Conservation (phyloP, 331 rosid species). For the Dryas integrifolia region DNA sequence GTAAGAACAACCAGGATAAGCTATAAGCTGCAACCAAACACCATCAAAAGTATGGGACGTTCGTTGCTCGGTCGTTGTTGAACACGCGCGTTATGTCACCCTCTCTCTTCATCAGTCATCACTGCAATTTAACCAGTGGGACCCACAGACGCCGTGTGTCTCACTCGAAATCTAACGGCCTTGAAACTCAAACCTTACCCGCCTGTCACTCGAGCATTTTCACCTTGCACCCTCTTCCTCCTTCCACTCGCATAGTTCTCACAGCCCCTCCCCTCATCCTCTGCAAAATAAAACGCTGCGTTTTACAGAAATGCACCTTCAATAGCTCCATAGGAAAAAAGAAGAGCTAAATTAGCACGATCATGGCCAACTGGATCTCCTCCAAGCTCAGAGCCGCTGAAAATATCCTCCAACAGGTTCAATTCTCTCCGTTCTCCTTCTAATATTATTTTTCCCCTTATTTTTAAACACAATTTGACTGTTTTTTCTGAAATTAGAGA, state of each 20-base stretch:
- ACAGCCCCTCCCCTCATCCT: background rate
- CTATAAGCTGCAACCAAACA: background rate
- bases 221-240: background rate
- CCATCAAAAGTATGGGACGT: background rate
- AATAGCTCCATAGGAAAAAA: background rate
- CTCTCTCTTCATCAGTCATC: background rate
- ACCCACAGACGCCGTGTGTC: background rate
- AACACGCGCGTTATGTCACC: conserved; percentile 1
- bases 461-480: background rate
- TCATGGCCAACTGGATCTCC: conserved; percentile 97
- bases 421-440: background rate
- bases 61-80: background rate
- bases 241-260: background rate
- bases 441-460: background rate
- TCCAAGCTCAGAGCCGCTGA: conserved; percentile 97
- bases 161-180: conserved; percentile 7
- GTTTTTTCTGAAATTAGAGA: background rate
- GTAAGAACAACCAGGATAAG: too few species aligned
- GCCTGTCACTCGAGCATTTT: background rate
- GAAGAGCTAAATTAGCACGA: conserved; percentile 22
- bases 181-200: background rate
- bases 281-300: conserved; percentile 8
- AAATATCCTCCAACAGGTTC: conserved; percentile 87
- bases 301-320: conserved; percentile 6
- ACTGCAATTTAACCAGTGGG: background rate